Conservation (phyloP, 2,329 filamentous ascomycete species). For the Pseudogymnoascus sp. region DNA sequence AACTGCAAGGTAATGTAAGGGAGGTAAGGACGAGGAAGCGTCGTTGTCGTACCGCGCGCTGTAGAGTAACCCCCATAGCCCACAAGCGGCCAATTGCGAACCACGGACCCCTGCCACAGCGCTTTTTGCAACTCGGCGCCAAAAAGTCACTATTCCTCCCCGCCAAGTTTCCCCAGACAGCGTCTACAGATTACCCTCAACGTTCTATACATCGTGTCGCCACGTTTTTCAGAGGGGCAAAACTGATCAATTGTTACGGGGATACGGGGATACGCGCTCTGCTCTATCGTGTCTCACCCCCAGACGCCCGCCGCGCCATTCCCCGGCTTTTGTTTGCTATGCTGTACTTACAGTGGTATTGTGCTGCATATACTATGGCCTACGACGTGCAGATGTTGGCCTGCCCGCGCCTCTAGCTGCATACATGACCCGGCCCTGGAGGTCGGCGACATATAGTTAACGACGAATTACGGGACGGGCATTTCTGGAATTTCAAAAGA, state of each 20-base stretch:
- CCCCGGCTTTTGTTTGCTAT: neutral
- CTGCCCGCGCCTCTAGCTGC: conserved; percentile 1
- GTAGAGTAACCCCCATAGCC: conserved; percentile 5
- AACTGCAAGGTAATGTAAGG: conserved; percentile 20
- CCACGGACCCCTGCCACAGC: neutral
- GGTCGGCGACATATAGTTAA: neutral
- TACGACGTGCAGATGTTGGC: neutral
- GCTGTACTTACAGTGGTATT: neutral
- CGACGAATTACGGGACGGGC: neutral
- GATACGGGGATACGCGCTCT: conserved; percentile 5
- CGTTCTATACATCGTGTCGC: conserved; percentile 6
- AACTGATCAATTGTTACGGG: conserved; percentile 4
- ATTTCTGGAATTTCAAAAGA: neutral
- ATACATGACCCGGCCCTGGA: neutral
- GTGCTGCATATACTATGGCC: neutral
- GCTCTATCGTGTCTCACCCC: conserved; percentile 1
- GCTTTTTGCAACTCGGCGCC: neutral
- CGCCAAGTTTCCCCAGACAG: conserved; percentile 41
- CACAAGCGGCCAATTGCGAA: conserved; percentile 1
- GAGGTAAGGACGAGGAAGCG: conserved; percentile 14
- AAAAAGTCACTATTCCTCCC: conserved; percentile 15
- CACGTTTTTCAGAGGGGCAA: conserved; percentile 2
- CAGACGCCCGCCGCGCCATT: neutral
- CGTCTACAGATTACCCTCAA: conserved; percentile 32
- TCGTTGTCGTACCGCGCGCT: conserved; percentile 11